phyloP scores from a whole-genome alignment of 2,329 filamentous ascomycete genomes.

The Thelonectria discophora region DNA sequence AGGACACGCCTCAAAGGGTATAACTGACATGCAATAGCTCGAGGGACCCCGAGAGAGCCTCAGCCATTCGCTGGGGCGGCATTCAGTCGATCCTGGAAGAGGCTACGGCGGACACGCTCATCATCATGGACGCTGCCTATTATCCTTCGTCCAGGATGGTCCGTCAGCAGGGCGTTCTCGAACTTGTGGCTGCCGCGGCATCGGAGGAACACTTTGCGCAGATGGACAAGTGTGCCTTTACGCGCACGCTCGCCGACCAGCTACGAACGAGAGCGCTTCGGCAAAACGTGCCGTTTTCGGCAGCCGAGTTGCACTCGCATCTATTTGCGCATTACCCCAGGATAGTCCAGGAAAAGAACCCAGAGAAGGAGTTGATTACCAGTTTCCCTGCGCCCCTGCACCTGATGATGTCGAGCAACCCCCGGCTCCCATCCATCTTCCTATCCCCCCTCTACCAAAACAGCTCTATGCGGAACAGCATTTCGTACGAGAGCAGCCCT shows the following conservation, averaged over 20 bases:
- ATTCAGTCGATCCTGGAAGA: conserved; percentile 67
- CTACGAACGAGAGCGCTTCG: conserved; percentile 58
- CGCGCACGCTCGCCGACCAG: conserved; percentile 59
- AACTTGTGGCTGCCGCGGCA: conserved; percentile 64
- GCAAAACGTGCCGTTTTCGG: conserved; percentile 55
- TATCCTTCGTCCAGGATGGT: conserved; percentile 63
- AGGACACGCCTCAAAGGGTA: background rate
- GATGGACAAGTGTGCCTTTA: conserved; percentile 62
- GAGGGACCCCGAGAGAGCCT: conserved; percentile 54
- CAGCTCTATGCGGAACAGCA: conserved; percentile 49
- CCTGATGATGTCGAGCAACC: conserved; percentile 63
- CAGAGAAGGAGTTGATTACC: conserved; percentile 57
- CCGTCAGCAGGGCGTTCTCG: conserved; percentile 62
- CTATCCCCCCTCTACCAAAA: conserved; percentile 60
- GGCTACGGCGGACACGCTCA: conserved; percentile 62
- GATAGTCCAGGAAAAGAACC: conserved; percentile 59
- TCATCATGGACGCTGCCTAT: conserved; percentile 68
- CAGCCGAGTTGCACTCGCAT: conserved; percentile 63
- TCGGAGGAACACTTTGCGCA: conserved; percentile 60
- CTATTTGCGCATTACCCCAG: conserved; percentile 62
- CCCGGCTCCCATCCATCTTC: conserved; percentile 64
- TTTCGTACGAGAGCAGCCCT: conserved; percentile 55
- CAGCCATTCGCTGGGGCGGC: conserved; percentile 63
- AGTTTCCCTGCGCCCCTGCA: conserved; percentile 64
- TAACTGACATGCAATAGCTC: conserved; percentile 52